phyloP scores from a whole-genome alignment of 2,329 filamentous ascomycete genomes.

The Cyphellophora attinorum region DNA sequence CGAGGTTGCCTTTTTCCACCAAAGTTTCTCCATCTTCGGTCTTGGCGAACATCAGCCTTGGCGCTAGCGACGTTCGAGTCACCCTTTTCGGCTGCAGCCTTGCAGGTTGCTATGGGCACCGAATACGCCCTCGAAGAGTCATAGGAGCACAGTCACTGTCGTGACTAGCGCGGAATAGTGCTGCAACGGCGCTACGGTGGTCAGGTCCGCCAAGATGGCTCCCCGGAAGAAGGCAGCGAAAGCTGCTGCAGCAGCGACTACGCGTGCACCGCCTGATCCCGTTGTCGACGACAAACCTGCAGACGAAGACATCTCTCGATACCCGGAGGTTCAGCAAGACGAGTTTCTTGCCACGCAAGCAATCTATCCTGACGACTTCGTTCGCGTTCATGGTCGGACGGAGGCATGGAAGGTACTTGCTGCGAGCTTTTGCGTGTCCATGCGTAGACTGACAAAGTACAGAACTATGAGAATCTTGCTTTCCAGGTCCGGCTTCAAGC shows the following conservation, averaged over 20 bases:
- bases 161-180: no score
- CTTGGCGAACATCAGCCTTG: no score
- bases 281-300: not conserved
- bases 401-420: conserved; percentile 17
- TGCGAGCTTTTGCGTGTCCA: no score
- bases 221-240: conserved; percentile 1
- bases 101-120: no score
- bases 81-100: no score
- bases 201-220: no score
- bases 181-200: no score
- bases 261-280: not conserved
- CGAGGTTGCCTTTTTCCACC: not conserved
- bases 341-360: conserved; percentile 15
- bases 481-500: conserved; percentile 14
- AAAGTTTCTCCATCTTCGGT: conserved; percentile 1
- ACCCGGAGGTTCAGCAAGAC: conserved; percentile 16
- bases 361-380: conserved; percentile 17
- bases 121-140: no score
- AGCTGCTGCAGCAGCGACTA: not conserved
- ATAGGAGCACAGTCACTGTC: no score
- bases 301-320: conserved; percentile 2
- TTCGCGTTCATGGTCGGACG: conserved; percentile 13
- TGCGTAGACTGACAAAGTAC: no score
- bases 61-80: no score
- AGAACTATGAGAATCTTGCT: conserved; percentile 16